Evolutionary conservation across 352 stramenopile genomes (phyloP).

Genomic region (Globisporangium spiculum): DNA sequence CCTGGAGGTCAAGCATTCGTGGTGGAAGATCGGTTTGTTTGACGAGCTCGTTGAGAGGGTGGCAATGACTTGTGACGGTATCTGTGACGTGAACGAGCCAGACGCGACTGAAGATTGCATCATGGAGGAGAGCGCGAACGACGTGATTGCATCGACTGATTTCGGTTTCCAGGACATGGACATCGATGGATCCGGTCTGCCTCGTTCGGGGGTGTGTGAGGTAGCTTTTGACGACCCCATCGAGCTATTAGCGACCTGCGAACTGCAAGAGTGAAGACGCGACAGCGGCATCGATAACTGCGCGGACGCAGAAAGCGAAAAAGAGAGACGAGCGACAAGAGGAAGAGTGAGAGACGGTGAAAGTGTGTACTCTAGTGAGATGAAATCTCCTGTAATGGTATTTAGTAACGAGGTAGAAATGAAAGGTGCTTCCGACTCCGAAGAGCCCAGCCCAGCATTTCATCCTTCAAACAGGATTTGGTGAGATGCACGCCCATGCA

Average conservation of each 20-base stretch:
- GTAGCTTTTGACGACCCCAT: slow-evolving; percentile 31
- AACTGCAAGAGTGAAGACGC: slow-evolving; percentile 25
- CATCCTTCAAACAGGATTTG: slow-evolving; percentile 12
- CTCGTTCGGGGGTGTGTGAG: slow-evolving; percentile 13
- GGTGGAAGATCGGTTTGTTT: slow-evolving; percentile 74
- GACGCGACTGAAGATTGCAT: slow-evolving; percentile 42
- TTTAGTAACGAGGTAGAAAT: slow-evolving; percentile 21
- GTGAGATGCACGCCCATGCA: neutral
- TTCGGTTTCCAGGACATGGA: slow-evolving; percentile 19
- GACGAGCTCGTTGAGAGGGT: slow-evolving; percentile 76
- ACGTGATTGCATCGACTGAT: slow-evolving; percentile 21
- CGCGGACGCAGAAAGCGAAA: too few relatives aligned
- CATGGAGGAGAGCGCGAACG: slow-evolving; percentile 35
- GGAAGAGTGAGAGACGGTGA: neutral
- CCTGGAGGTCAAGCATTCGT: slow-evolving; percentile 69
- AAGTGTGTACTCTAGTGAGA: slow-evolving; percentile 32
- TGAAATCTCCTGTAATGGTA: slow-evolving; percentile 24
- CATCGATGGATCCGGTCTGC: neutral
- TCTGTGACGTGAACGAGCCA: slow-evolving; percentile 32
- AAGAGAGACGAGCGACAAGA: neutral
- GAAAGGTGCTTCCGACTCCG: slow-evolving; percentile 4
- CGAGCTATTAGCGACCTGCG: slow-evolving; percentile 29
- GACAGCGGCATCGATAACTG: neutral
- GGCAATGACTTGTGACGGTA: slow-evolving; percentile 41
- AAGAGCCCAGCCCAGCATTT: neutral